Conservation (phyloP, 2,329 filamentous ascomycete species). For the Penicillium concentricum region DNA sequence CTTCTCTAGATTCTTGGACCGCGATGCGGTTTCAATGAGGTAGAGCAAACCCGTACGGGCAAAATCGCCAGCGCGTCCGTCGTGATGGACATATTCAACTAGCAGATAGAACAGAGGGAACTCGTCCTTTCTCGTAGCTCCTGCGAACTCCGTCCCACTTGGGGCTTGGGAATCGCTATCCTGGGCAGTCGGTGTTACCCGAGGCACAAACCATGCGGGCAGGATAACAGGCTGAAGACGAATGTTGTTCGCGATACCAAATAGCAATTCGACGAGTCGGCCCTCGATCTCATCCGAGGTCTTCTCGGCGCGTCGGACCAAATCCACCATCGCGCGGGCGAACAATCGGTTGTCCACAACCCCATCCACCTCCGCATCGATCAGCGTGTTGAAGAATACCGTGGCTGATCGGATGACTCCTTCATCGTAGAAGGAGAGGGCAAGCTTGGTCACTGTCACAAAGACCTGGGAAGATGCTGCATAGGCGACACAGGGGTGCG, state of each 20-base stretch:
- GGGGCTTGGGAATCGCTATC: conserved; percentile 42
- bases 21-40: conserved; percentile 89
- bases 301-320: conserved; percentile 68
- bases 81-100: conserved; percentile 94
- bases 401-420: conserved; percentile 82
- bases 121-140: conserved; percentile 82
- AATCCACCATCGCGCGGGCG: conserved; percentile 80
- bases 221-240: conserved; percentile 82
- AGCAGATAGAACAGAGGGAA: conserved; percentile 95
- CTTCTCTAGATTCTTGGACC: conserved; percentile 77
- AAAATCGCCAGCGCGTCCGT: conserved; percentile 93
- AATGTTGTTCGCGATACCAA: conserved; percentile 96
- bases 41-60: conserved; percentile 91
- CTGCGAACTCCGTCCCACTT: conserved; percentile 70
- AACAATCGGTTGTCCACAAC: conserved; percentile 86
- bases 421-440: conserved; percentile 78
- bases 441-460: conserved; percentile 83
- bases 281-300: conserved; percentile 79
- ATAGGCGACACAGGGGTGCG: conserved; percentile 88
- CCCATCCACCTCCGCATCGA: conserved; percentile 95
- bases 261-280: conserved; percentile 86
- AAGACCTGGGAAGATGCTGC: conserved; percentile 85
- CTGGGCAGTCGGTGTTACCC: conserved; percentile 38
- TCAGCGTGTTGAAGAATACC: conserved; percentile 81
- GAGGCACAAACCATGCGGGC: conserved; percentile 83